Evolutionary conservation across 768 basidiomycete genomes (phyloP), one percentile per base, ranked within the genome.

Genomic region (Gautieria morchelliformis): DNA sequence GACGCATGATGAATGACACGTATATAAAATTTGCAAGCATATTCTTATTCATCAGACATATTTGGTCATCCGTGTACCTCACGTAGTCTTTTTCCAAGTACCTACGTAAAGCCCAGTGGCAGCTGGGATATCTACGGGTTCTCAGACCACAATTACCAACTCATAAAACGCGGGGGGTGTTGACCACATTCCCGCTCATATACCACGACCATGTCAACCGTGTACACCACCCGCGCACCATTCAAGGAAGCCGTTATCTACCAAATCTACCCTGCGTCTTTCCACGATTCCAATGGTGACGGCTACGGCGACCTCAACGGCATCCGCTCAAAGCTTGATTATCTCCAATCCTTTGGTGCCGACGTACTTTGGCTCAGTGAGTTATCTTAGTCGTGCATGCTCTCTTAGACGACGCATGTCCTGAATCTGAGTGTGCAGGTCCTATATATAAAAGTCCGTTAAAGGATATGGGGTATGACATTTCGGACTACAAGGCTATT

Each of bases 401-500:
- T 9, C 24, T 24, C 8, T 6, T n/a, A 19, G 27, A 1, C 24
- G 12, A 9, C 14, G 10, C 10, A 37, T 3, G 27, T 27, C 27
- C 14, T 37, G 9, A 37, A 9, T 27, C 42, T 56, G 22, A 30
- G 14, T 17, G 27, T 42, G n/a, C 12, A 57, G 56, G 75, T 4
- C 85, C 86, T 9, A 86, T 89, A 42, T 89, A 86, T 69, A 73
- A 75, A 53, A 82, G 79, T 1, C 86, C 85, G 0, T 71, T 80
- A 56, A 80, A 78, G 2, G 85, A 88, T 67, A 86, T 87, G 84
- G 85, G 84, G 8, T 85, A 86, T 58, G 83, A 85, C 63, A 84
- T 84, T 81, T 82, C 63, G 57, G 75, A 57, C 50, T 40, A 42
- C 42, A 39, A 45, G 20, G 19, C 17, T 56, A 56, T 56, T 35